These are phyloP conservation scores for Candida stauntonica DNA, from an alignment of 805 yeast genomes.

Conservation along the genomic window DNA sequence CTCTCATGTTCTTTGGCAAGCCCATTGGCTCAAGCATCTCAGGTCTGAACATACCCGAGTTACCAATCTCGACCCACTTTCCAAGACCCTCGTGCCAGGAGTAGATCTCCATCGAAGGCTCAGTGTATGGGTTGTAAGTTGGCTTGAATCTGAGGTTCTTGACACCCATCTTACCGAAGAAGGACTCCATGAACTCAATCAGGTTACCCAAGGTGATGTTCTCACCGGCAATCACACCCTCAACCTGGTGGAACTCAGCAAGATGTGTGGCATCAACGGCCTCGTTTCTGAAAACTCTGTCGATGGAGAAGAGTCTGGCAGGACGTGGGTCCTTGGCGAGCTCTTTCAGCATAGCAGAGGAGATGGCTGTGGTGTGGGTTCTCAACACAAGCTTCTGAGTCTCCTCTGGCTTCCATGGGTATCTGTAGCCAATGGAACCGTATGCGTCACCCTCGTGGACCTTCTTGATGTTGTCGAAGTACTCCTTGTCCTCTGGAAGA, in stretches of 20 bases:
- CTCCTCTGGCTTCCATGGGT: constrained; percentile 94
- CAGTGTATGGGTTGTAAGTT: constrained; percentile 98
- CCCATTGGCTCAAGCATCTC: constrained; percentile 99
- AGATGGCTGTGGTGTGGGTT: constrained; percentile 96
- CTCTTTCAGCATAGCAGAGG: constrained; percentile 80
- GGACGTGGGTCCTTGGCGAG: constrained; percentile 89
- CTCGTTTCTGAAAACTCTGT: constrained; percentile 98
- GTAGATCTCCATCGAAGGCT: constrained; percentile 95
- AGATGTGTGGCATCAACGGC: constrained; percentile 99
- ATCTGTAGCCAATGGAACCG: constrained; percentile 97
- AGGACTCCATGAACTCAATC: constrained; percentile 97
- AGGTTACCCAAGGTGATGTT: constrained; percentile 91
- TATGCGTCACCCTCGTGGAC: constrained; percentile 89
- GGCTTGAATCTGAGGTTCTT: constrained; percentile 94
- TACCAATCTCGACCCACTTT: constrained; percentile 99
- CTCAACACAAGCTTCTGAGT: constrained; percentile 88
- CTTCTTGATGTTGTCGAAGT: constrained; percentile 69
- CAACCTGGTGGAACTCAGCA: constrained; percentile 99
- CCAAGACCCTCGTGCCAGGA: constrained; percentile 93
- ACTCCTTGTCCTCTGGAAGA: constrained; percentile 75
- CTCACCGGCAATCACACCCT: constrained; percentile 97
- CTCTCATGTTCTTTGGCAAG: constrained; percentile 88
- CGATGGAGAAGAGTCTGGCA: constrained; percentile 88
- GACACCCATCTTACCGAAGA: constrained; percentile 97
- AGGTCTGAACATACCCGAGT: constrained; percentile 99